These are phyloP conservation scores for Huntiella omanensis DNA, from an alignment of 2,329 filamentous ascomycete genomes.

Conservation along the genomic window DNA sequence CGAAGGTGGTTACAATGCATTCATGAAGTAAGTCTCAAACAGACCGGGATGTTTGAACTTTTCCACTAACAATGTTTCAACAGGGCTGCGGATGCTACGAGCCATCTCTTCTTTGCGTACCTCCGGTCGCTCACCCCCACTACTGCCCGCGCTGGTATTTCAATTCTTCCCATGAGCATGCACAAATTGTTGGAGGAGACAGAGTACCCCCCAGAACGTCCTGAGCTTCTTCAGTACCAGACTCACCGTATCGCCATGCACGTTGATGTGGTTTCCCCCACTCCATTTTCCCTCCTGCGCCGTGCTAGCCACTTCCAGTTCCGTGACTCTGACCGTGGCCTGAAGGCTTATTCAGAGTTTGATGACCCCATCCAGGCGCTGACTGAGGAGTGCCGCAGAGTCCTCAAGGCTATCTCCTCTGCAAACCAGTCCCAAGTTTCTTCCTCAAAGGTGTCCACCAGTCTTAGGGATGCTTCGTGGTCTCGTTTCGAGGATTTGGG, in stretches of 20 bases:
- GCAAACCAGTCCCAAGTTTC: constrained; percentile 71
- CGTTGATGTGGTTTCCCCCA: constrained; percentile 84
- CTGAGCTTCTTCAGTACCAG: constrained; percentile 54
- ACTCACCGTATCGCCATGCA: constrained; percentile 93
- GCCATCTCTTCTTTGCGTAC: constrained; percentile 95
- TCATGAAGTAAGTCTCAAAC: constrained; percentile 35
- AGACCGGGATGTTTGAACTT: neutral
- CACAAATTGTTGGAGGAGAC: constrained; percentile 82
- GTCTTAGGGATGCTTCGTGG: constrained; percentile 75
- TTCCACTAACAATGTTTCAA: constrained; percentile 16
- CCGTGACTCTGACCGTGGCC: constrained; percentile 65
- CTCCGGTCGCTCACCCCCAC: constrained; percentile 79
- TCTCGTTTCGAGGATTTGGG: constrained; percentile 92
- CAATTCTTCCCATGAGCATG: constrained; percentile 71
- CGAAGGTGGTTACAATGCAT: constrained; percentile 80
- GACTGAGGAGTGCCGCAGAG: constrained; percentile 84
- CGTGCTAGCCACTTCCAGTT: constrained; percentile 93
- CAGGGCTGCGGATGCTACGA: constrained; percentile 85
- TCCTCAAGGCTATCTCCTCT: constrained; percentile 71
- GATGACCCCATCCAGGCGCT: constrained; percentile 76
- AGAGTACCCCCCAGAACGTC: constrained; percentile 74
- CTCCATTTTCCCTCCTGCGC: constrained; percentile 76
- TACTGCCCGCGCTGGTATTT: constrained; percentile 57
- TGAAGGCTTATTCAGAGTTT: constrained; percentile 72
- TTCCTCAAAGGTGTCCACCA: constrained; percentile 50